A percentile compares a stretch with the other conserved stretches of the same genome.
phyloP scores from a whole-genome alignment of 495 filamentous ascomycete genomes.

The Letharia lupina region DNA sequence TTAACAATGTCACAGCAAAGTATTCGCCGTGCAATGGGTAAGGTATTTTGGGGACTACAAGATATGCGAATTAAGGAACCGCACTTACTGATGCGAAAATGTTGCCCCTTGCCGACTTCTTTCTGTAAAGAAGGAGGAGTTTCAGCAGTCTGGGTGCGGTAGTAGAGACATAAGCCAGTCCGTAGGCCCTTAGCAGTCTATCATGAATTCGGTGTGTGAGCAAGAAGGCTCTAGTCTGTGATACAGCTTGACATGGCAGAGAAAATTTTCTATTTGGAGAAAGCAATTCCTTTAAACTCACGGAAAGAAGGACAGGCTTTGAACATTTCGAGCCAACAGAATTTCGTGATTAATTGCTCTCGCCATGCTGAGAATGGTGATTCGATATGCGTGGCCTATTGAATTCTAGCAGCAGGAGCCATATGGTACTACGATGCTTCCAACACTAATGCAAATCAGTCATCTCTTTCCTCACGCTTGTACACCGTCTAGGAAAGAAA shows the following conservation, averaged over 20 bases:
- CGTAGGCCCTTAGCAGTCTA: constrained; percentile 21
- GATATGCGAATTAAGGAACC: background rate
- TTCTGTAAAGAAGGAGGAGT: constrained; percentile 12
- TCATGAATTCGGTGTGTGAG: background rate
- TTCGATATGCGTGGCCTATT: background rate
- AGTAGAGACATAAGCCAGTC: constrained; percentile 14
- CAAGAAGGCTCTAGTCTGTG: background rate
- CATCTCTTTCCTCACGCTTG: background rate
- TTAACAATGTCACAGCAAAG: background rate
- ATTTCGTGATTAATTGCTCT: background rate
- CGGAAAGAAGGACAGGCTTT: background rate
- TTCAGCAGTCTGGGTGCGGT: constrained; percentile 18
- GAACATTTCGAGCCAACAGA: background rate
- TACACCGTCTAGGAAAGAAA: background rate
- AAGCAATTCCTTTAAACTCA: background rate
- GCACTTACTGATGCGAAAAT: constrained; percentile 8
- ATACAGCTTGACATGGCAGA: background rate
- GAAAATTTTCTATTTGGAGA: background rate
- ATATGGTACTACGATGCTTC: background rate
- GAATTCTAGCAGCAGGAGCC: background rate
- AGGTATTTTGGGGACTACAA: background rate
- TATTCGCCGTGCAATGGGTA: no score
- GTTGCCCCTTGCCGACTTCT: background rate
- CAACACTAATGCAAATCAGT: background rate
- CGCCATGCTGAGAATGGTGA: background rate